Conservation (phyloP, 2,329 filamentous ascomycete genomes). For the Trichophyton simii region DNA sequence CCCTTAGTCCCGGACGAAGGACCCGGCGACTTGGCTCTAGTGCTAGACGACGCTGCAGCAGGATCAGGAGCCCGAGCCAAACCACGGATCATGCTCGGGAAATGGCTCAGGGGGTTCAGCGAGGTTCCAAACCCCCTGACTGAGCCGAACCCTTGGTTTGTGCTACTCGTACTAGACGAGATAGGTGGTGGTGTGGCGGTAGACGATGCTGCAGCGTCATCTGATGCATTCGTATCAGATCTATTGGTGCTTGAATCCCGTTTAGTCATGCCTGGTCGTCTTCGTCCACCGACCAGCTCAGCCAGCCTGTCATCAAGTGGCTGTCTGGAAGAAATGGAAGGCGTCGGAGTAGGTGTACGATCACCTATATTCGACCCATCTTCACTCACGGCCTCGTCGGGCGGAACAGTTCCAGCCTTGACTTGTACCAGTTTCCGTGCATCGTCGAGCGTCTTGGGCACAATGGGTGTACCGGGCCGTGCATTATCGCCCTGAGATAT, state of each 20-base stretch:
- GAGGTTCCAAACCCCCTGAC: slow-evolving; percentile 69
- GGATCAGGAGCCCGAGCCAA: slow-evolving; percentile 49
- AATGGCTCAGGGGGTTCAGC: slow-evolving; percentile 68
- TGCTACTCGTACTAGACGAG: slow-evolving; percentile 14
- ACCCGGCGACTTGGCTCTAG: not conserved
- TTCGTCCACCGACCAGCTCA: slow-evolving; percentile 57
- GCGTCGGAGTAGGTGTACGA: slow-evolving; percentile 18
- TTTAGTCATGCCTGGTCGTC: slow-evolving; percentile 48
- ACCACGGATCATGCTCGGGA: slow-evolving; percentile 64
- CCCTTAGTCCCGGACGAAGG: slow-evolving; percentile 13
- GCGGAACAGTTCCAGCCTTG: slow-evolving; percentile 26
- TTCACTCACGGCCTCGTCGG: slow-evolving; percentile 42
- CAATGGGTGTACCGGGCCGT: slow-evolving; percentile 40
- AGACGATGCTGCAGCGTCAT: slow-evolving; percentile 14
- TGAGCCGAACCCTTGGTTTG: slow-evolving; percentile 60
- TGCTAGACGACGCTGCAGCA: slow-evolving; percentile 19
- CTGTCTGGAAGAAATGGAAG: slow-evolving; percentile 25
- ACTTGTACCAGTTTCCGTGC: slow-evolving; percentile 70
- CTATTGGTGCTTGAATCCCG: slow-evolving; percentile 49
- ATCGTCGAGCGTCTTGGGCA: slow-evolving; percentile 87
- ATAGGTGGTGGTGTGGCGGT: slow-evolving; percentile 19
- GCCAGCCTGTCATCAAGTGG: slow-evolving; percentile 54
- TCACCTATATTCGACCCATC: slow-evolving; percentile 40
- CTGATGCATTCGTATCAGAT: slow-evolving; percentile 30
- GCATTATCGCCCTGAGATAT: slow-evolving; percentile 38